These are phyloP conservation scores for Metschnikowia colocasiae DNA, from an alignment of 805 yeast genomes.

Conservation along the genomic window DNA sequence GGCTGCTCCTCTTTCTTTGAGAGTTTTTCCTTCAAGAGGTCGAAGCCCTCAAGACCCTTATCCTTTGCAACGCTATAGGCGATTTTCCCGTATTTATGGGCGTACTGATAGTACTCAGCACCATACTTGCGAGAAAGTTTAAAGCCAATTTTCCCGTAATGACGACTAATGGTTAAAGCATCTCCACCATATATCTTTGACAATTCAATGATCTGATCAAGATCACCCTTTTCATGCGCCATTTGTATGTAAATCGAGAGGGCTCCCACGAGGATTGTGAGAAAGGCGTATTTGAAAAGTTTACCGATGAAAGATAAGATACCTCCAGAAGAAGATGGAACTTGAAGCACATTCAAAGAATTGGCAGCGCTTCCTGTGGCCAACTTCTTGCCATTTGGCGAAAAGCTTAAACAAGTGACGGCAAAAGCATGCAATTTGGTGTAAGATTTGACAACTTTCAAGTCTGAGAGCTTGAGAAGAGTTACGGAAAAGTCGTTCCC, in stretches of 20 bases:
- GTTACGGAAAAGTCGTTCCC: slow-evolving; percentile 66
- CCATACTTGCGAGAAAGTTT: slow-evolving; percentile 19
- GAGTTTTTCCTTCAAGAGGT: slow-evolving; percentile 28
- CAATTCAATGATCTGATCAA: slow-evolving; percentile 22
- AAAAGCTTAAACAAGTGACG: slow-evolving; percentile 66
- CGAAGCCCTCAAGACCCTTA: slow-evolving; percentile 16
- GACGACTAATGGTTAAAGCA: slow-evolving; percentile 11
- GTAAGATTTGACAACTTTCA: slow-evolving; percentile 48
- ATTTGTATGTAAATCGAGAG: slow-evolving; percentile 34
- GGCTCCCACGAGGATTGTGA: slow-evolving; percentile 30
- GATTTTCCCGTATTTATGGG: slow-evolving; percentile 22
- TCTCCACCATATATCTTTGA: slow-evolving; percentile 20
- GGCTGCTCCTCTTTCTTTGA: slow-evolving; percentile 22
- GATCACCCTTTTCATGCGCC: slow-evolving; percentile 34
- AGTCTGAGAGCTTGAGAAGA: slow-evolving; percentile 49
- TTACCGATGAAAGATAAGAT: slow-evolving; percentile 33
- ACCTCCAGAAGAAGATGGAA: slow-evolving; percentile 12
- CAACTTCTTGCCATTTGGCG: slow-evolving; percentile 61
- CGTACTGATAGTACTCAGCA: slow-evolving; percentile 17
- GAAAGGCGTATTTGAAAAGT: slow-evolving; percentile 29
- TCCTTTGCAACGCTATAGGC: slow-evolving; percentile 18
- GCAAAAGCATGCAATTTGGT: slow-evolving; percentile 73
- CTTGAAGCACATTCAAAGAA: slow-evolving; percentile 52
- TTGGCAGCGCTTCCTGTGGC: slow-evolving; percentile 79
- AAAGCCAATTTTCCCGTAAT: slow-evolving; percentile 13